phyloP scores from a whole-genome alignment of 1,284 basidiomycete genomes.

The Trametes pubescens region DNA sequence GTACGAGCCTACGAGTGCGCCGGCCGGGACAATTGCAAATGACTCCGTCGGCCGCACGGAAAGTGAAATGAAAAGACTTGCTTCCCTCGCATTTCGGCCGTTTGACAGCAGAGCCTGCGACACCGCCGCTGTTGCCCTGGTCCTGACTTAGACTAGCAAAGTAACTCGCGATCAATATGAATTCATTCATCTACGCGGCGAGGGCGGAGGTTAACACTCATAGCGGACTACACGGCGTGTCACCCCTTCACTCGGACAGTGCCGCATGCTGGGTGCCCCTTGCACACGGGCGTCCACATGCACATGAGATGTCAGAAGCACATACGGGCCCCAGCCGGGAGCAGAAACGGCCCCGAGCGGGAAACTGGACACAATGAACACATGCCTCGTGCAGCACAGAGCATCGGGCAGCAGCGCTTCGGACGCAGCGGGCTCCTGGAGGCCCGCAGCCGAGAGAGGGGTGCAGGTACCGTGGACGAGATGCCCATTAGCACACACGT shows the following conservation, averaged over 20 bases:
- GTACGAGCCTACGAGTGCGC: not conserved
- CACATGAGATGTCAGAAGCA: not conserved
- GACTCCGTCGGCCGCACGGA: no score
- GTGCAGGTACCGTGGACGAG: not conserved
- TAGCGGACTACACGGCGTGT: not conserved
- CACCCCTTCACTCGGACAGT: not conserved
- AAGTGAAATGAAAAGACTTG: no score
- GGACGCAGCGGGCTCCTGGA: not conserved
- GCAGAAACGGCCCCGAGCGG: constrained; percentile 9
- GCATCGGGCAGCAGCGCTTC: not conserved
- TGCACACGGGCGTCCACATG: constrained; percentile 1
- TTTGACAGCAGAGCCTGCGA: no score
- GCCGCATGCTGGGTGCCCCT: not conserved
- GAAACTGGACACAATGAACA: not conserved
- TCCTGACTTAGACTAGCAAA: no score
- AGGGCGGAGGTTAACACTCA: not conserved
- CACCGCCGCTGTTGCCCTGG: no score
- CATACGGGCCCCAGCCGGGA: not conserved
- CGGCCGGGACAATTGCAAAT: not conserved
- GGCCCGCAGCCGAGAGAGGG: not conserved
- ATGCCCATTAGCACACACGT: constrained; percentile 1
- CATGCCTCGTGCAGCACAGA: not conserved
- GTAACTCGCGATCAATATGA: no score
- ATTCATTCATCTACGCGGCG: no score
- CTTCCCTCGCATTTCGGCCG: no score